Evolutionary conservation across 805 yeast genomes (phyloP).

Genomic region (Candida corydali): DNA sequence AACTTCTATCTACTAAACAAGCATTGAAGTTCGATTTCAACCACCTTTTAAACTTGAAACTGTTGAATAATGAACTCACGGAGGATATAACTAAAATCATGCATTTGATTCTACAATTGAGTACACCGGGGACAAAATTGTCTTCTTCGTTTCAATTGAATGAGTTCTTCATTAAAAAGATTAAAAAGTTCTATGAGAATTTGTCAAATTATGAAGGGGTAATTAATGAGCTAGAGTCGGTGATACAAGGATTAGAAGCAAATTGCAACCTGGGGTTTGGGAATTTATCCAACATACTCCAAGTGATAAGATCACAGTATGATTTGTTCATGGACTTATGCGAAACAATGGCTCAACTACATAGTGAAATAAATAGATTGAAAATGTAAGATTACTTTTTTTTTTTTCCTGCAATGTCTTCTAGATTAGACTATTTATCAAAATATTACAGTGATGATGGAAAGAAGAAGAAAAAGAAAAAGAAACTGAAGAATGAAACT

Average conservation of each 20-base stretch:
- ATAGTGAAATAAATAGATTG: slow-evolving; percentile 30
- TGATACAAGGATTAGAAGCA: slow-evolving; percentile 40
- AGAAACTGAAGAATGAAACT: slow-evolving; percentile 8
- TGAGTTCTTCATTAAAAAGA: slow-evolving; percentile 50
- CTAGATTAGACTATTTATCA: slow-evolving; percentile 29
- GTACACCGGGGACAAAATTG: slow-evolving; percentile 53
- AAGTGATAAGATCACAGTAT: slow-evolving; percentile 65
- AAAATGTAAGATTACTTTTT: slow-evolving; percentile 4
- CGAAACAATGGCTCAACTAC: slow-evolving; percentile 68
- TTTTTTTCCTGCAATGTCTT: background rate
- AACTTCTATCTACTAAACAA: slow-evolving; percentile 60
- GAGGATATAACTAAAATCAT: slow-evolving; percentile 52
- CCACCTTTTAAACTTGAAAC: slow-evolving; percentile 30
- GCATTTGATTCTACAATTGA: slow-evolving; percentile 47
- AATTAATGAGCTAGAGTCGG: slow-evolving; percentile 56
- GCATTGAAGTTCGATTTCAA: slow-evolving; percentile 49
- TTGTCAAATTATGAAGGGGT: slow-evolving; percentile 58
- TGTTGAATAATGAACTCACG: slow-evolving; percentile 36
- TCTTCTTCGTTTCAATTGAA: slow-evolving; percentile 53
- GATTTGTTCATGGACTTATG: slow-evolving; percentile 70
- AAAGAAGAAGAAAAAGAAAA: slow-evolving; percentile 17
- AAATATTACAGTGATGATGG: slow-evolving; percentile 18
- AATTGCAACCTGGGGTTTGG: slow-evolving; percentile 38
- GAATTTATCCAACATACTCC: slow-evolving; percentile 44
- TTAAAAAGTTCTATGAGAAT: slow-evolving; percentile 45